phyloP scores from a whole-genome alignment of 2,329 filamentous ascomycete species.

The Gaeumannomyces tritici region DNA sequence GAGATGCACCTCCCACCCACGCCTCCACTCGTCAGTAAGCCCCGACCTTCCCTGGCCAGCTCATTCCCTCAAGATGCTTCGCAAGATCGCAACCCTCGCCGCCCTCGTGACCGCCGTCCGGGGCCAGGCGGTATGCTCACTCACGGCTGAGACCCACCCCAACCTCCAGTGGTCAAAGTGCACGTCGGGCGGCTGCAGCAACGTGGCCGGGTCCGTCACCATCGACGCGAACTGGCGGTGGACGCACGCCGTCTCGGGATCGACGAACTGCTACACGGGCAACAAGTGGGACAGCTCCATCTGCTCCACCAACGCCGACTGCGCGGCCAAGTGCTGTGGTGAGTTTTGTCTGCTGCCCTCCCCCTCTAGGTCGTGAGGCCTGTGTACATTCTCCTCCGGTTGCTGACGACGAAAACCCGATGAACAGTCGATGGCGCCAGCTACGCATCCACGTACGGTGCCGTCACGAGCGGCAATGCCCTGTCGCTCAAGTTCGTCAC shows the following conservation, averaged over 20 bases:
- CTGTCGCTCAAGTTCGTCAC: slow-evolving; percentile 39
- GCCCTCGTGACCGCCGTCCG: slow-evolving; percentile 30
- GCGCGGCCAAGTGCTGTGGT: slow-evolving; percentile 40
- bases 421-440: slow-evolving; percentile 34
- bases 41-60: not conserved
- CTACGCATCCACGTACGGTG: slow-evolving; percentile 41
- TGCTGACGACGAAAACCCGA: slow-evolving; percentile 30
- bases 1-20: not conserved
- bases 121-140: slow-evolving; percentile 41
- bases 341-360: not conserved
- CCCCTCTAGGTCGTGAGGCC: slow-evolving; percentile 20
- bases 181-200: slow-evolving; percentile 39
- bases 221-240: slow-evolving; percentile 55
- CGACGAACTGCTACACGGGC: slow-evolving; percentile 47
- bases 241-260: slow-evolving; percentile 36
- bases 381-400: slow-evolving; percentile 33
- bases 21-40: not conserved
- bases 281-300: slow-evolving; percentile 37
- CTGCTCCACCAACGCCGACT: slow-evolving; percentile 37
- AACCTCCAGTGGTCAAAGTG: slow-evolving; percentile 43
- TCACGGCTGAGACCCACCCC: slow-evolving; percentile 40
- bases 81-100: slow-evolving; percentile 22
- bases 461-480: slow-evolving; percentile 35
- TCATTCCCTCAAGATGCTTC: slow-evolving; percentile 13
- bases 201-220: slow-evolving; percentile 38